Percentiles rank a stretch among this genome's conserved stretches.
phyloP scores from a whole-genome alignment of 2,329 filamentous ascomycete species.

The Alternaria consortialis region DNA sequence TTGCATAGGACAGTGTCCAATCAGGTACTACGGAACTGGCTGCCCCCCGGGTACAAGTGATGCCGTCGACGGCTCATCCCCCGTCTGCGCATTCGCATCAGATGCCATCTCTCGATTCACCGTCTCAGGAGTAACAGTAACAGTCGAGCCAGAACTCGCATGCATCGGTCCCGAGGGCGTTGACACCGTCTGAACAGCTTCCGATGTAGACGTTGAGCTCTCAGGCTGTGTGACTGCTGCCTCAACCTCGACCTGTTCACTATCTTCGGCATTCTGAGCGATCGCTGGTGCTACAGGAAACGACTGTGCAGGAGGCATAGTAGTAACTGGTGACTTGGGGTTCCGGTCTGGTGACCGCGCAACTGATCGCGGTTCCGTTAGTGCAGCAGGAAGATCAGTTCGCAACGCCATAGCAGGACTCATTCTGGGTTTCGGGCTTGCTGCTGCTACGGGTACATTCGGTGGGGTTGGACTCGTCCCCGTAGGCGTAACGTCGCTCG shows the following conservation, averaged over 20 bases:
- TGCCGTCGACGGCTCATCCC: not conserved
- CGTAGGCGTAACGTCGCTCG: conserved; percentile 33
- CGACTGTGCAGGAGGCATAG: conserved; percentile 1
- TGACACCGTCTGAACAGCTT: not conserved
- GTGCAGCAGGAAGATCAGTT: conserved; percentile 21
- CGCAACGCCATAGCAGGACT: conserved; percentile 7
- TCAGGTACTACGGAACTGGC: not conserved
- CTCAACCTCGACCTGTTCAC: not conserved
- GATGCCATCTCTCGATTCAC: not conserved
- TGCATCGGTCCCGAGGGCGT: conserved; percentile 14
- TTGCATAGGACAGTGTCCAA: not conserved
- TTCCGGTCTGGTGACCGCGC: conserved; percentile 20
- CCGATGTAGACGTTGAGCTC: not conserved
- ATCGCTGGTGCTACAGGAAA: not conserved
- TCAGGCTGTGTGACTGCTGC: not conserved
- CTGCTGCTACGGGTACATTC: not conserved
- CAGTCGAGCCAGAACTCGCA: conserved; percentile 12
- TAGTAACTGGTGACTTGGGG: conserved; percentile 4
- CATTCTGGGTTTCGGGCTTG: not conserved
- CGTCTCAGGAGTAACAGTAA: conserved; percentile 16
- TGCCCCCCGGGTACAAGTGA: not conserved
- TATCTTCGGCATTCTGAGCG: not conserved
- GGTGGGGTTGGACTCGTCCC: conserved; percentile 21
- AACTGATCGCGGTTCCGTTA: conserved; percentile 21
- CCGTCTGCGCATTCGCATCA: conserved; percentile 1